phyloP scores from a whole-genome alignment of 352 stramenopile genomes.

The Pythium periplocum region DNA sequence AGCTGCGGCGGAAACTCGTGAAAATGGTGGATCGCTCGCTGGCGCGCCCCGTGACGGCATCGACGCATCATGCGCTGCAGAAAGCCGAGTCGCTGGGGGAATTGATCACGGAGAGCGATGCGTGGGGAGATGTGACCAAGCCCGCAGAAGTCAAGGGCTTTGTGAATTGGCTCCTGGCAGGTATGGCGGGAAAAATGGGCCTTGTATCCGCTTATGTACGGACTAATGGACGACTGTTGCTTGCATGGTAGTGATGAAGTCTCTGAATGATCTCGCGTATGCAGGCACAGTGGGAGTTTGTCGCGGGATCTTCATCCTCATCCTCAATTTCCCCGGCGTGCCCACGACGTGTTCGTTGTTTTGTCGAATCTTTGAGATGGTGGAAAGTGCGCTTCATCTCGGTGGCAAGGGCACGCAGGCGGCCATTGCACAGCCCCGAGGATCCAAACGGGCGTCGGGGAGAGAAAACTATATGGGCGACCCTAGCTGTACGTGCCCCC shows the following conservation, averaged over 20 bases:
- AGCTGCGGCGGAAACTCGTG: slow-evolving; percentile 59
- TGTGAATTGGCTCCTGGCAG: slow-evolving; percentile 59
- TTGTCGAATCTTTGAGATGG: slow-evolving; percentile 57
- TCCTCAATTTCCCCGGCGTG: slow-evolving; percentile 71
- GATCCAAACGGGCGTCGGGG: slow-evolving; percentile 6
- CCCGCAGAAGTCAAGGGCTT: slow-evolving; percentile 63
- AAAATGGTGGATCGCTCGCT: slow-evolving; percentile 64
- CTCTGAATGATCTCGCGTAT: slow-evolving; percentile 50
- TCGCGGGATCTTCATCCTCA: slow-evolving; percentile 63
- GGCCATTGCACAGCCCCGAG: not conserved
- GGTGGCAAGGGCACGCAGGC: slow-evolving; percentile 2
- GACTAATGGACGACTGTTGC: no score
- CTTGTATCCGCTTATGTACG: no score
- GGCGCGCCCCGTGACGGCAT: slow-evolving; percentile 18
- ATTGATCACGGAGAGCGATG: slow-evolving; percentile 45
- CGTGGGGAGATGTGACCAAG: slow-evolving; percentile 41
- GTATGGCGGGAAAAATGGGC: slow-evolving; percentile 8
- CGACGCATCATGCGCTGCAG: slow-evolving; percentile 17
- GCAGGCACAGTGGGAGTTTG: slow-evolving; percentile 48
- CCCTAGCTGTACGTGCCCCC: slow-evolving; percentile 43
- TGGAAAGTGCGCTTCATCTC: slow-evolving; percentile 60
- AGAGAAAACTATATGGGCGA: slow-evolving; percentile 56
- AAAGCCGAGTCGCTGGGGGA: slow-evolving; percentile 29
- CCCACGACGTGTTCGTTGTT: slow-evolving; percentile 65
- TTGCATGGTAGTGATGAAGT: slow-evolving; percentile 31